Conservation (phyloP, 805 yeast genomes). For the Wickerhamomyces pijperi region DNA sequence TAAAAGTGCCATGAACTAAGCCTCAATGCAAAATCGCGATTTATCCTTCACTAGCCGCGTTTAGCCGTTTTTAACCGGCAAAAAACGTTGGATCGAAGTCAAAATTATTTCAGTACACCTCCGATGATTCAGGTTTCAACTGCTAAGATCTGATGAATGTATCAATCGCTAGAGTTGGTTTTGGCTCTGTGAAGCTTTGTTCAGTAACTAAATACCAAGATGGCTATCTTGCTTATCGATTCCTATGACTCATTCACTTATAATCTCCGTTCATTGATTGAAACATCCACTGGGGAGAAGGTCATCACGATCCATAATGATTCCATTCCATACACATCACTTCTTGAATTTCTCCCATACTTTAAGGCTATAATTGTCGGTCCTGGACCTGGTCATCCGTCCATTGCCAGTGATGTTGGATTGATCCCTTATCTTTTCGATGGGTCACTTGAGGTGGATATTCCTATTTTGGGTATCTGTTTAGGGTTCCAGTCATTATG, state of each 20-base stretch:
- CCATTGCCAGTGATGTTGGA: constrained; percentile 53
- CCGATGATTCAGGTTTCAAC: too few relatives aligned
- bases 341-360: constrained; percentile 31
- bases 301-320: constrained; percentile 28
- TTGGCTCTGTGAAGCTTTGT: too few relatives aligned
- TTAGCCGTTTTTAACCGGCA: too few relatives aligned
- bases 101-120: too few relatives aligned
- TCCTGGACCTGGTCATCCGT: constrained; percentile 96
- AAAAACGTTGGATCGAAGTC: background rate
- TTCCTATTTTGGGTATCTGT: constrained; percentile 86
- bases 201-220: too few relatives aligned
- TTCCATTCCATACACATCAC: constrained; percentile 22
- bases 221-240: constrained; percentile 64
- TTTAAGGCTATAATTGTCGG: constrained; percentile 80
- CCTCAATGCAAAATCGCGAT: too few relatives aligned
- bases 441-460: constrained; percentile 7
- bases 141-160: too few relatives aligned
- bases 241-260: constrained; percentile 93
- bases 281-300: constrained; percentile 30
- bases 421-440: constrained; percentile 49
- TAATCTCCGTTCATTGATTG: constrained; percentile 59
- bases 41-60: too few relatives aligned
- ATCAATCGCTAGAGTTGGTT: too few relatives aligned
- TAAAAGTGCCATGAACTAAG: too few relatives aligned
- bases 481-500: constrained; percentile 86